Conservation (phyloP, 495 filamentous ascomycete genomes). For the Aspergillus olivimuriae region DNA sequence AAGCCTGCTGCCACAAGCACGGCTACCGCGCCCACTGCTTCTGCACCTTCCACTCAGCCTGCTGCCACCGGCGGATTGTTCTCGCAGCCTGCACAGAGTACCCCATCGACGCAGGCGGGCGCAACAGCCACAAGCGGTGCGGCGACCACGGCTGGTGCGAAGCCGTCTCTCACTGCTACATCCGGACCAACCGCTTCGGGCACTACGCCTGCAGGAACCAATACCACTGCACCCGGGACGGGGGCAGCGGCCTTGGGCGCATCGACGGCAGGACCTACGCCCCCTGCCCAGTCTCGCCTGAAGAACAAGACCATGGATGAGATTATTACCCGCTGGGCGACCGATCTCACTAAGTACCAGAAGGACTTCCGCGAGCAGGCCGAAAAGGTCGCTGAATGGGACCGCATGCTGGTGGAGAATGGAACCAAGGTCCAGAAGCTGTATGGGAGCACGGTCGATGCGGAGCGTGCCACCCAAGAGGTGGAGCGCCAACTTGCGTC, state of each 20-base stretch:
- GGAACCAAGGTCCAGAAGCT: conserved; percentile 86
- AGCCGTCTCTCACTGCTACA: conserved; percentile 10
- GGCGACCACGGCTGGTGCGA: conserved; percentile 10
- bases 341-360: conserved; percentile 90
- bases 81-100: conserved; percentile 17
- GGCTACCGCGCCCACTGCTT: conserved; percentile 23
- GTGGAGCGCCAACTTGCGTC: conserved; percentile 82
- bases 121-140: conserved; percentile 12
- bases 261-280: conserved; percentile 72
- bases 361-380: conserved; percentile 91
- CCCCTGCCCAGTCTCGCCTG: conserved; percentile 74
- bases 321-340: conserved; percentile 96
- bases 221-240: conserved; percentile 17
- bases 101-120: conserved; percentile 23
- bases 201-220: conserved; percentile 16
- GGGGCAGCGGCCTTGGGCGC: conserved; percentile 44
- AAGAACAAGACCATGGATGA: conserved; percentile 99
- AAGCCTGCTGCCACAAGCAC: conserved; percentile 30
- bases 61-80: conserved; percentile 14
- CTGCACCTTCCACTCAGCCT: conserved; percentile 19
- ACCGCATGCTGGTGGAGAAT: conserved; percentile 84
- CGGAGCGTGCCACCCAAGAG: conserved; percentile 81
- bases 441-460: conserved; percentile 79
- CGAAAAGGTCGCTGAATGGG: conserved; percentile 80
- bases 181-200: conserved; percentile 17